Evolutionary conservation across 768 basidiomycete genomes (phyloP).

Genomic region (Pholiota molesta): DNA sequence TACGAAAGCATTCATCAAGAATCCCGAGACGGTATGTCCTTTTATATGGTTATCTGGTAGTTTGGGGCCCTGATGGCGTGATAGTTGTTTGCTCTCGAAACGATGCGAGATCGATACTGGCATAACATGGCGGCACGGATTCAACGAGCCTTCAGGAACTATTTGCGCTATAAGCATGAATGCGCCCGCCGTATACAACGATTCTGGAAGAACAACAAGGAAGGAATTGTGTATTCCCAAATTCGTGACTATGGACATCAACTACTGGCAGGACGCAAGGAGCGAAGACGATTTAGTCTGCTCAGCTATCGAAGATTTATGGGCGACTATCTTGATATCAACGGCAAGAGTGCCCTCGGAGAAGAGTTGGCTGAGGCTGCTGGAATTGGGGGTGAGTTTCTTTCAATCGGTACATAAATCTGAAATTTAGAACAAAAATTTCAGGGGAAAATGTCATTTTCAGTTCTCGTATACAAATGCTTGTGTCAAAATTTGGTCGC

Average conservation of each 20-base stretch:
- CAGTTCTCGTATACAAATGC: conserved; percentile 77
- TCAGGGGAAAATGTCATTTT: conserved; percentile 81
- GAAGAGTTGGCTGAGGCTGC: conserved; percentile 74
- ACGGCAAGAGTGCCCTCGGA: conserved; percentile 78
- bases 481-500: conserved; percentile 83
- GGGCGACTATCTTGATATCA: conserved; percentile 95
- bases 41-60: background rate
- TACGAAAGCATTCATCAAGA: conserved; percentile 99
- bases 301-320: conserved; percentile 92
- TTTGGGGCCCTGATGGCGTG: conserved; percentile 11
- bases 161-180: conserved; percentile 93
- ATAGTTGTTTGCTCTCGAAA: conserved; percentile 96
- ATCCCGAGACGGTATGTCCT: conserved; percentile 86
- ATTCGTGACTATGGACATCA: conserved; percentile 95
- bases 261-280: conserved; percentile 88
- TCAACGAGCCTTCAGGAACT: conserved; percentile 95
- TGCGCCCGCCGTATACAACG: conserved; percentile 94
- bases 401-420: background rate
- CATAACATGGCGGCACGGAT: conserved; percentile 99
- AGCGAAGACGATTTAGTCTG: conserved; percentile 90
- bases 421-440: background rate
- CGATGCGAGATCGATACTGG: conserved; percentile 99
- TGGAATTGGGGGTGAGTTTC: conserved; percentile 66
- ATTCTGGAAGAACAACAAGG: conserved; percentile 99
- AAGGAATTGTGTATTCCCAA: conserved; percentile 85